Conservation (phyloP, 1,139 yeast genomes). For the Zygosaccharomyces sapae region DNA sequence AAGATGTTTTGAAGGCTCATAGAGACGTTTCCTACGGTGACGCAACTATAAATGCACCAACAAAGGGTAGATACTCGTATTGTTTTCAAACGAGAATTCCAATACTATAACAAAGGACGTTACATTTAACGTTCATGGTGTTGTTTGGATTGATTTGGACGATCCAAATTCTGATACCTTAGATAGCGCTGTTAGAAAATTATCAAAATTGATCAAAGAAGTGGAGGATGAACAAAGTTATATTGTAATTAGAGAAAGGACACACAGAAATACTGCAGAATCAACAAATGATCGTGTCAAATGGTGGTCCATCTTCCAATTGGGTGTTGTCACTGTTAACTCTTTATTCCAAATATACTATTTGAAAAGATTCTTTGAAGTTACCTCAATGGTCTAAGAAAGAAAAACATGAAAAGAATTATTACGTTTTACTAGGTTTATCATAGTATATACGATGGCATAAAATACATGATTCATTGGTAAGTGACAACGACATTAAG, state of each 20-base stretch:
- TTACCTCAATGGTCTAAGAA: conserved; percentile 68
- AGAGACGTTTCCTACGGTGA: conserved; percentile 77
- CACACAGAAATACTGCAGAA: conserved; percentile 98
- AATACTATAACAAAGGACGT: conserved; percentile 79
- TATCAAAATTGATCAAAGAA: conserved; percentile 74
- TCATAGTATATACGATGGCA: conserved; percentile 4
- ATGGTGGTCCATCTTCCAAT: conserved; percentile 96
- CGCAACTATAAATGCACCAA: conserved; percentile 58
- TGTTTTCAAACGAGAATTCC: conserved; percentile 86
- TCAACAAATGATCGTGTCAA: conserved; percentile 94
- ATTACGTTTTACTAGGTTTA: conserved; percentile 2
- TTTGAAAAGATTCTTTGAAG: conserved; percentile 92
- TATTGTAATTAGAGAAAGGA: conserved; percentile 92
- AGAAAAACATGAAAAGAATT: conserved; percentile 26
- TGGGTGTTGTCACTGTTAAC: conserved; percentile 77
- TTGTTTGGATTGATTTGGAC: conserved; percentile 78
- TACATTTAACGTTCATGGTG: conserved; percentile 92
- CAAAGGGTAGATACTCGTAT: conserved; percentile 74
- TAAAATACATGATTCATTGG: conserved; percentile 3
- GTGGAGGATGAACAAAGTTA: conserved; percentile 91
- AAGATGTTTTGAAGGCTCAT: conserved; percentile 40
- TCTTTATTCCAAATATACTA: conserved; percentile 91
- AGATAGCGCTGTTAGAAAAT: conserved; percentile 77
- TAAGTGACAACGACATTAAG: not conserved
- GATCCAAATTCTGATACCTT: conserved; percentile 78